These are phyloP conservation scores for Melaleuca quinquenervia DNA, from an alignment of 345 rosid genomes.

Conservation along the genomic window DNA sequence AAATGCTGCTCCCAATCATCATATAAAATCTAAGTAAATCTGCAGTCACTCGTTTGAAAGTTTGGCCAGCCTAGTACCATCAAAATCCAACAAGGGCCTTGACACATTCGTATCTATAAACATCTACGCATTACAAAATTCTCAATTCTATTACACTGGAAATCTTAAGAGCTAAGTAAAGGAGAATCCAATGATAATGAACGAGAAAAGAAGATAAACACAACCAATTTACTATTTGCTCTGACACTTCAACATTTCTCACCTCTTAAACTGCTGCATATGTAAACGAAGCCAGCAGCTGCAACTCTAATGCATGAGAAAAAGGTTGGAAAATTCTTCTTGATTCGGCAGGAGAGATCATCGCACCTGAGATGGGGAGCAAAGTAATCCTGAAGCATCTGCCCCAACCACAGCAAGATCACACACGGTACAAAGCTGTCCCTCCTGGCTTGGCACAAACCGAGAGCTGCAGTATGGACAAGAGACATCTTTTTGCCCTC, in stretches of 20 bases:
- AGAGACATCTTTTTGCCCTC: conserved; percentile 69
- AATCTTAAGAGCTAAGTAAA: neutral
- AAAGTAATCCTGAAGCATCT: conserved; percentile 85
- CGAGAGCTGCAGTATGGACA: conserved; percentile 86
- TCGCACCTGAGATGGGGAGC: conserved; percentile 76
- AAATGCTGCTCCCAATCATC: neutral
- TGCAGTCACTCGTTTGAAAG: neutral
- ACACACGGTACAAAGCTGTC: conserved; percentile 64
- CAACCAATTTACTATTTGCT: neutral
- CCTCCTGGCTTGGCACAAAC: conserved; percentile 67
- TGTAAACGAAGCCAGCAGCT: neutral
- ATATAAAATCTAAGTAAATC: neutral
- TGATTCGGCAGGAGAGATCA: conserved; percentile 9
- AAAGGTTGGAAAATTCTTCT: neutral
- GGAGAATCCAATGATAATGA: neutral
- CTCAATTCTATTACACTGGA: neutral
- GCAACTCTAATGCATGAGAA: neutral
- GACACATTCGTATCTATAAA: neutral
- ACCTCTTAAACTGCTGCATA: neutral
- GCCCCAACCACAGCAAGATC: conserved; percentile 79
- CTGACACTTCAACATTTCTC: neutral
- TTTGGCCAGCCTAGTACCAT: neutral
- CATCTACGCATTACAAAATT: conserved; percentile 1
- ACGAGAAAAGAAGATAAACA: neutral
- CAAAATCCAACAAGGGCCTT: neutral